Percentiles rank a stretch among this genome's conserved stretches.
Evolutionary conservation across 2,329 filamentous ascomycete genomes (phyloP).

Genomic region (Lachnellula arida): DNA sequence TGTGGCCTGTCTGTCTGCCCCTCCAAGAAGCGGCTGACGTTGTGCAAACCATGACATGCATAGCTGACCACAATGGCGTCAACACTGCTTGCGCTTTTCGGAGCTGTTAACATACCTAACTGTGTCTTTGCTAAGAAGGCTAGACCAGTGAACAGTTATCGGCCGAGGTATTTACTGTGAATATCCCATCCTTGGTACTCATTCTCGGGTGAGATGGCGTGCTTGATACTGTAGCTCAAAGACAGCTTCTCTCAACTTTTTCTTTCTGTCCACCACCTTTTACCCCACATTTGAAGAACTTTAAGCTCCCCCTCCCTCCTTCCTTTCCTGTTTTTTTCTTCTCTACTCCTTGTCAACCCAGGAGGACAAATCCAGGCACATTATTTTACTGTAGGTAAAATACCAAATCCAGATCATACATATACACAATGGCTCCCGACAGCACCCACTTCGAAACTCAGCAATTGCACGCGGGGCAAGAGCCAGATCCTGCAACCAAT

Average conservation of each 20-base stretch:
- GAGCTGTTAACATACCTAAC: no score
- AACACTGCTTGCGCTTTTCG: no score
- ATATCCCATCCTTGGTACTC: neutral
- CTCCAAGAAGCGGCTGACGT: no score
- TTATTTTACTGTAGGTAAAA: neutral
- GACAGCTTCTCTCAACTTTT: neutral
- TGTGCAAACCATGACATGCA: no score
- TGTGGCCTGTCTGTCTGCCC: no score
- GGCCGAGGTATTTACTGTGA: neutral
- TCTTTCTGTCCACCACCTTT: neutral
- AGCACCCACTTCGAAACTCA: conserved; percentile 74
- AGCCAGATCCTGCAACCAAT: conserved; percentile 76
- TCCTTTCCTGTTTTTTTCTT: neutral
- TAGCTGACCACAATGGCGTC: no score
- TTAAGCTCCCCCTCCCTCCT: neutral
- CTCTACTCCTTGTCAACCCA: neutral
- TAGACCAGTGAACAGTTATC: no score
- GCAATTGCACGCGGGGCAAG: conserved; percentile 82
- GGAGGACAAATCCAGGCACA: neutral
- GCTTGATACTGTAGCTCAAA: neutral
- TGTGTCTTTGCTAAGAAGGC: no score
- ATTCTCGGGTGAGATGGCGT: conserved; percentile 8
- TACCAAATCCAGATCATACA: neutral
- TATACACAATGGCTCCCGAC: conserved; percentile 23
- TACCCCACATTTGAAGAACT: neutral